Evolutionary conservation across 306 rosid species (phyloP).

Genomic region (Fagus crenata): DNA sequence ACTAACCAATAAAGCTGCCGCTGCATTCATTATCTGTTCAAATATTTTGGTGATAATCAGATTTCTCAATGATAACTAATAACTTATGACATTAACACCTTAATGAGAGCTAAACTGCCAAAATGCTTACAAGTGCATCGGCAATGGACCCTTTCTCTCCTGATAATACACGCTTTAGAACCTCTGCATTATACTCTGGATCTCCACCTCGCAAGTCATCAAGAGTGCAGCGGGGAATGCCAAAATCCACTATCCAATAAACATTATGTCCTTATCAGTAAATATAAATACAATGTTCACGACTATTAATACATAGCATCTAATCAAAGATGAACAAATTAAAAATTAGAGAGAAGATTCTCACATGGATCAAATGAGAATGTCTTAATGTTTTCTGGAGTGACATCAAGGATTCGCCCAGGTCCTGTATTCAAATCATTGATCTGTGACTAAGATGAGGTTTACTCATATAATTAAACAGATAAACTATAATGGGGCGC

Average conservation of each 20-base stretch:
- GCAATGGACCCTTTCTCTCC: slow-evolving; percentile 84
- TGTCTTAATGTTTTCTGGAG: slow-evolving; percentile 67
- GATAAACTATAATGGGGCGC: too few species aligned
- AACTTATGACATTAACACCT: background rate
- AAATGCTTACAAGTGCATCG: slow-evolving; percentile 77
- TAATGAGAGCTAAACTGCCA: slow-evolving; percentile 5
- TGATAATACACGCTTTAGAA: slow-evolving; percentile 64
- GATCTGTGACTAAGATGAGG: background rate
- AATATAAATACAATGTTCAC: background rate
- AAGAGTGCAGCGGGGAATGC: slow-evolving; percentile 81
- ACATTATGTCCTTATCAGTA: slow-evolving; percentile 6
- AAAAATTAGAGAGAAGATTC: slow-evolving; percentile 34
- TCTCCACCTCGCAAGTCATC: slow-evolving; percentile 76
- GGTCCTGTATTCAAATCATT: slow-evolving; percentile 61
- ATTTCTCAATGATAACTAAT: background rate
- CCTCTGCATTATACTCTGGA: slow-evolving; percentile 70
- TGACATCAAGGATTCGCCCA: slow-evolving; percentile 80
- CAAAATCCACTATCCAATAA: slow-evolving; percentile 67
- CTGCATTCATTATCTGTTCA: slow-evolving; percentile 78
- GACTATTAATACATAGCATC: background rate
- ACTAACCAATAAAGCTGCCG: slow-evolving; percentile 76
- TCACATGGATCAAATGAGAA: slow-evolving; percentile 90
- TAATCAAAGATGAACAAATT: slow-evolving; percentile 9
- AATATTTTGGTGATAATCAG: slow-evolving; percentile 15
- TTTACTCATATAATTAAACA: background rate